Percentiles rank a stretch among this genome's conserved stretches.
Conservation (phyloP, 2,329 filamentous ascomycete species). For the Penicillium occitanis region DNA sequence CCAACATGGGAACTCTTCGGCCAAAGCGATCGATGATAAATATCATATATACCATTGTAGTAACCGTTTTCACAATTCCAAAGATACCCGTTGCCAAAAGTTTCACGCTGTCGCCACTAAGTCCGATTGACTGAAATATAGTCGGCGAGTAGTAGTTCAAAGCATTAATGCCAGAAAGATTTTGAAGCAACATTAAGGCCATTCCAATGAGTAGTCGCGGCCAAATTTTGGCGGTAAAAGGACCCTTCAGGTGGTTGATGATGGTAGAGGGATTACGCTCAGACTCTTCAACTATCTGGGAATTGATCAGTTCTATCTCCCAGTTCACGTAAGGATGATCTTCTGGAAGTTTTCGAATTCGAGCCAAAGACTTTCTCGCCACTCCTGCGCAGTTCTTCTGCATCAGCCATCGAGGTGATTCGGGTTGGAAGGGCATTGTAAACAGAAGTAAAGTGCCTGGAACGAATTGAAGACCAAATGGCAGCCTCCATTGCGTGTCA, state of each 20-base stretch:
- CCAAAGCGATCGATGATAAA: conserved; percentile 70
- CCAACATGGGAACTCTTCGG: conserved; percentile 61
- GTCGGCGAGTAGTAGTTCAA: conserved; percentile 69
- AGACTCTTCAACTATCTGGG: conserved; percentile 23
- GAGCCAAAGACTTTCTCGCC: conserved; percentile 56
- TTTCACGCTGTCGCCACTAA: conserved; percentile 56
- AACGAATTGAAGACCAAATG: conserved; percentile 63
- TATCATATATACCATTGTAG: conserved; percentile 64
- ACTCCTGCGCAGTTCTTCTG: conserved; percentile 68
- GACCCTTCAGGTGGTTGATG: conserved; percentile 43
- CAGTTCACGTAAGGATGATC: conserved; percentile 57
- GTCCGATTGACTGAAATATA: conserved; percentile 66
- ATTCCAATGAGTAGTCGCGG: conserved; percentile 57
- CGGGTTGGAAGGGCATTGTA: conserved; percentile 63
- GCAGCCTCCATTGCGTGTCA: conserved; percentile 58
- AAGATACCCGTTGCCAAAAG: conserved; percentile 74
- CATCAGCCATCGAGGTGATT: conserved; percentile 68
- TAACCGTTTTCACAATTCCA: conserved; percentile 67
- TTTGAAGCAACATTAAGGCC: conserved; percentile 55
- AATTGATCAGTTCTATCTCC: conserved; percentile 61
- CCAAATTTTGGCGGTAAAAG: conserved; percentile 57
- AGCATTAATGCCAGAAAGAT: conserved; percentile 57
- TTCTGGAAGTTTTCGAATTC: conserved; percentile 56
- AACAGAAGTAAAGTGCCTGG: conserved; percentile 61
- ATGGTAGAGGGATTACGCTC: not conserved